Evolutionary conservation across 78 protist genomes (phyloP), one percentile per base, ranked within the genome.

Genomic region (Polysphondylium violaceum): DNA sequence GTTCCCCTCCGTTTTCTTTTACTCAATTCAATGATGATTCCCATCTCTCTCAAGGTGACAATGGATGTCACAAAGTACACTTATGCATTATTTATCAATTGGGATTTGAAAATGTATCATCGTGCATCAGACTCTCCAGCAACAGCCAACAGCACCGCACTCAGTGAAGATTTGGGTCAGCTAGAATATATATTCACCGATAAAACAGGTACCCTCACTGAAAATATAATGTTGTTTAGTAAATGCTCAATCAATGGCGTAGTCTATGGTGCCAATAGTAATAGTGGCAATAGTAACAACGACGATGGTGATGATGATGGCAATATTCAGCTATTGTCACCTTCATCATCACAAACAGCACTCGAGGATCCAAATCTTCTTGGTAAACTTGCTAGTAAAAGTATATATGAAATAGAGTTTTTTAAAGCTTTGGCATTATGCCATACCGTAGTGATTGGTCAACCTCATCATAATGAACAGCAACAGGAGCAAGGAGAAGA

Each of bases 161-260:
- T 98, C 4, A 41, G 77, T n/a, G 99, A 98, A 67, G 99, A 98
- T 63, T 59, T 98, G 0, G 99, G 98, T 17, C 96, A 88, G n/a
- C 58, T 97, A 21, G 93, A 96, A 53, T 87, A 89, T 71, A 25
- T 97, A 6, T 76, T 97, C 16, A 72, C 97, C n/a, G 98, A 97
- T 78, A 97, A 95, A 89, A 95, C 97, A 27, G 97, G 97, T 25
- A 95, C 97, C 2, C 65, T 95, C 11, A 95, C 97, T 21, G 93
- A 74, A 35, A 95, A 95, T 27, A 75, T 78, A 3, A 95, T 95
- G 97, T 55, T 72, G 23, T 90, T 95, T 53, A 25, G 68, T 27
- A 43, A 63, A 55, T 83, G 94, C 74, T 44, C 95, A 9, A 79
- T 95, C 8, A 29, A 47, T 40, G 95, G 78, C 27, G 31, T 29